phyloP scores from a whole-genome alignment of 2,329 filamentous ascomycete genomes.

The Berkeleyomyces basicola region DNA sequence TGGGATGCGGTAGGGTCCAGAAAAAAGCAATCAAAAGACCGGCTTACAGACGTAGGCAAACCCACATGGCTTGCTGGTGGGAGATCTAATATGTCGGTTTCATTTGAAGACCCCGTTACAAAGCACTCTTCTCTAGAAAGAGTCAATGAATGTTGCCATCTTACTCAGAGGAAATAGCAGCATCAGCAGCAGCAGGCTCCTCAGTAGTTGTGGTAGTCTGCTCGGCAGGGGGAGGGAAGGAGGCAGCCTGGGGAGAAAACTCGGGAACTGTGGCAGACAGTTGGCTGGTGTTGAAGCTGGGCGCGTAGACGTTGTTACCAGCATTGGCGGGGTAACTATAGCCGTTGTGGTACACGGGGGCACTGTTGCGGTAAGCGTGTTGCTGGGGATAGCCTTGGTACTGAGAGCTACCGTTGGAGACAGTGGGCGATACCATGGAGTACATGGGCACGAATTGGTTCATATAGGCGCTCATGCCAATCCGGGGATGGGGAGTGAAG shows the following conservation, averaged over 20 bases:
- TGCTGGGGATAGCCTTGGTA: constrained; percentile 17
- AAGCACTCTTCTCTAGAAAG: not conserved
- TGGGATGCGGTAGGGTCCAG: not conserved
- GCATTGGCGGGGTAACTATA: constrained; percentile 6
- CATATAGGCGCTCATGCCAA: constrained; percentile 14
- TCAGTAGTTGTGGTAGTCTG: not conserved
- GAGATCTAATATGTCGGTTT: not conserved
- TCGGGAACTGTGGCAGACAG: constrained; percentile 26
- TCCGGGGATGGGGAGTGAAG: constrained; percentile 19
- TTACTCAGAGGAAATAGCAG: not conserved
- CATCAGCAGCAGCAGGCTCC: not conserved
- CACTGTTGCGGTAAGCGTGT: constrained; percentile 18
- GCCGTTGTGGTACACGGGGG: constrained; percentile 18
- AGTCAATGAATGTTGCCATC: not conserved
- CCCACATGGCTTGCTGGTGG: not conserved
- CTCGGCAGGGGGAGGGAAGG: not conserved
- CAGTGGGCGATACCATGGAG: constrained; percentile 1
- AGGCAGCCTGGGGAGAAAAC: constrained; percentile 21
- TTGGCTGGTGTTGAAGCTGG: constrained; percentile 18
- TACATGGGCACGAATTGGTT: constrained; percentile 14
- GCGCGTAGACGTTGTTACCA: constrained; percentile 13
- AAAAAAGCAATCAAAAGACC: not conserved
- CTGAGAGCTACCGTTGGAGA: constrained; percentile 6
- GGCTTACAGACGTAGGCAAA: not conserved
- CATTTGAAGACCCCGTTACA: not conserved